Evolutionary conservation across 2,329 filamentous ascomycete species (phyloP).

Genomic region (Calycina marina): DNA sequence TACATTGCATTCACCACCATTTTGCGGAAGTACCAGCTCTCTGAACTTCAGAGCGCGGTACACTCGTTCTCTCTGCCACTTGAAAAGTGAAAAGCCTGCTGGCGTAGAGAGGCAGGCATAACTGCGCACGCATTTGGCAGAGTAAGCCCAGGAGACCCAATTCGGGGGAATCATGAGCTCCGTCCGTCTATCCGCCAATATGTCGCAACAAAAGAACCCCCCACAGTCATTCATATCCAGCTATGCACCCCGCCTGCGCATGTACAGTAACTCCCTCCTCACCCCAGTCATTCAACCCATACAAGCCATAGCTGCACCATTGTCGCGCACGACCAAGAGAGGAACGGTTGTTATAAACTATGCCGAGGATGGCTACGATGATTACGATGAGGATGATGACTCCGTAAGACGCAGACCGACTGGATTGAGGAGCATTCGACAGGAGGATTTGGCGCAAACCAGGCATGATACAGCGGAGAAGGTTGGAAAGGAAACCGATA

Average conservation of each 20-base stretch:
- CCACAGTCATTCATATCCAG: conserved; percentile 83
- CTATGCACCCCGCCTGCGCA: conserved; percentile 79
- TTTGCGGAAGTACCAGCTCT: no score
- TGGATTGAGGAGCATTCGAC: conserved; percentile 67
- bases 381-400: conserved; percentile 61
- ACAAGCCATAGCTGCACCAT: conserved; percentile 46
- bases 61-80: no score
- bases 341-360: conserved; percentile 97
- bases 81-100: no score
- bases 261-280: conserved; percentile 83
- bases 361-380: conserved; percentile 88
- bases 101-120: no score
- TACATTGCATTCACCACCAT: no score
- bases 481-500: conserved; percentile 66
- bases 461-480: conserved; percentile 56
- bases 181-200: conserved; percentile 8
- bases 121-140: no score
- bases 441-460: conserved; percentile 54
- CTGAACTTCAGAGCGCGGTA: no score
- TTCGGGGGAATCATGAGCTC: no score
- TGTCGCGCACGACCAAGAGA: conserved; percentile 83
- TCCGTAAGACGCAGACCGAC: conserved; percentile 59
- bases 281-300: conserved; percentile 66
- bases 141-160: no score
- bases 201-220: conserved; percentile 24